Percentiles rank a stretch among this genome's conserved stretches.
phyloP scores from a whole-genome alignment of 805 yeast species.

The Nematodospora valgi region DNA sequence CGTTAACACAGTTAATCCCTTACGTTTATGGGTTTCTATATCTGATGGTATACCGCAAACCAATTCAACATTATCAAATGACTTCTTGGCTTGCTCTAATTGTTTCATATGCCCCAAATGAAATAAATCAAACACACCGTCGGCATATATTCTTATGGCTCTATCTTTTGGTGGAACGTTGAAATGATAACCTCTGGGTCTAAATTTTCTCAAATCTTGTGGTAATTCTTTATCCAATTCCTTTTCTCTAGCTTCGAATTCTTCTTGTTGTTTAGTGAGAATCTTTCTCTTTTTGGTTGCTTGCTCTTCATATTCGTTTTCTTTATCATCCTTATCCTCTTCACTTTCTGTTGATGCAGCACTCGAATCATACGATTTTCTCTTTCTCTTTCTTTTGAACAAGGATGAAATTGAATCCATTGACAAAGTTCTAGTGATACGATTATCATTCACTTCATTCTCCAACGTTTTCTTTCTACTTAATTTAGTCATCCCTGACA shows the following conservation, averaged over 20 bases:
- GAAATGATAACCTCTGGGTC: slow-evolving; percentile 77
- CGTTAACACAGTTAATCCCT: slow-evolving; percentile 88
- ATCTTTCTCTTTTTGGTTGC: slow-evolving; percentile 15
- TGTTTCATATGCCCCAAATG: slow-evolving; percentile 98
- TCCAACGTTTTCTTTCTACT: no score
- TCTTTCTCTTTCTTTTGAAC: slow-evolving; percentile 25
- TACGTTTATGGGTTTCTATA: slow-evolving; percentile 82
- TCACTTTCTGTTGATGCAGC: slow-evolving; percentile 10
- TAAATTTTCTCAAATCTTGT: slow-evolving; percentile 64
- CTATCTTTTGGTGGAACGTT: slow-evolving; percentile 82
- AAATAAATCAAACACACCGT: slow-evolving; percentile 95
- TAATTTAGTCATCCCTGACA: no score
- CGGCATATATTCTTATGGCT: slow-evolving; percentile 93
- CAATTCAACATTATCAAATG: slow-evolving; percentile 77
- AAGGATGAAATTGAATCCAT: slow-evolving; percentile 37
- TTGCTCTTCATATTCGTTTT: not conserved
- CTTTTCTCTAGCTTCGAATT: slow-evolving; percentile 47
- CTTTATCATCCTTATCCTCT: slow-evolving; percentile 15
- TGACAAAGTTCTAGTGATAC: slow-evolving; percentile 33
- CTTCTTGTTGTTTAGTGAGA: slow-evolving; percentile 24
- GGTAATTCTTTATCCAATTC: slow-evolving; percentile 64
- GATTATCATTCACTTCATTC: not conserved
- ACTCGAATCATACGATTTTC: slow-evolving; percentile 15
- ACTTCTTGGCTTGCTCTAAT: slow-evolving; percentile 92
- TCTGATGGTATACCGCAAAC: slow-evolving; percentile 94